Conservation (phyloP, 371 early-diverging fungal species). For the Amoeboaphelidium occidentale region DNA sequence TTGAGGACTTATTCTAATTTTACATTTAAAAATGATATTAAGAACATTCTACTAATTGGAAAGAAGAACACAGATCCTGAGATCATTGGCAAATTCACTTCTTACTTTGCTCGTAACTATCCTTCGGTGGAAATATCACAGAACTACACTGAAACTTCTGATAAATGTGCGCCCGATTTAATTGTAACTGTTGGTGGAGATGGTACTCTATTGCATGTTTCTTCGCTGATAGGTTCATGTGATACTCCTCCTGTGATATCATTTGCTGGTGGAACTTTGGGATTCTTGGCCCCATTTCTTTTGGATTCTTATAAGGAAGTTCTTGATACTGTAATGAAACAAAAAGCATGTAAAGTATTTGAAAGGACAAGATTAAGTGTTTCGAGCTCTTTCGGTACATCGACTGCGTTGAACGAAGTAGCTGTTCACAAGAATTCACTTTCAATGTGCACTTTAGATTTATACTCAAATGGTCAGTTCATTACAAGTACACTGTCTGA, state of each 20-base stretch:
- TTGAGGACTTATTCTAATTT: no score
- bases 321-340: not conserved
- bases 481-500: constrained; percentile 1
- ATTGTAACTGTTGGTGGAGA: constrained; percentile 87
- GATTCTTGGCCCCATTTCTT: constrained; percentile 22
- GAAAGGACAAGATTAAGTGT: constrained; percentile 5
- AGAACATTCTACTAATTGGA: no score
- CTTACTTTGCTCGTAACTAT: no score
- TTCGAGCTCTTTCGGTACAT: not conserved
- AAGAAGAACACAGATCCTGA: no score
- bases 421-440: not conserved
- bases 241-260: constrained; percentile 67
- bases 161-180: no score
- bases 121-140: no score
- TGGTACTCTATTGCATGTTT: constrained; percentile 75
- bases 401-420: not conserved
- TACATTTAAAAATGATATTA: no score
- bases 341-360: not conserved
- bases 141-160: no score
- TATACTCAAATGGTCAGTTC: not conserved
- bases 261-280: constrained; percentile 73
- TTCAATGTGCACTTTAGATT: not conserved
- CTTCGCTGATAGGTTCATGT: constrained; percentile 42
- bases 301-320: not conserved
- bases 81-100: no score